A percentile compares a stretch with the other conserved stretches of the same genome.
phyloP scores from a whole-genome alignment of 2,329 filamentous ascomycete species.

The Exophiala lecanii-corni region DNA sequence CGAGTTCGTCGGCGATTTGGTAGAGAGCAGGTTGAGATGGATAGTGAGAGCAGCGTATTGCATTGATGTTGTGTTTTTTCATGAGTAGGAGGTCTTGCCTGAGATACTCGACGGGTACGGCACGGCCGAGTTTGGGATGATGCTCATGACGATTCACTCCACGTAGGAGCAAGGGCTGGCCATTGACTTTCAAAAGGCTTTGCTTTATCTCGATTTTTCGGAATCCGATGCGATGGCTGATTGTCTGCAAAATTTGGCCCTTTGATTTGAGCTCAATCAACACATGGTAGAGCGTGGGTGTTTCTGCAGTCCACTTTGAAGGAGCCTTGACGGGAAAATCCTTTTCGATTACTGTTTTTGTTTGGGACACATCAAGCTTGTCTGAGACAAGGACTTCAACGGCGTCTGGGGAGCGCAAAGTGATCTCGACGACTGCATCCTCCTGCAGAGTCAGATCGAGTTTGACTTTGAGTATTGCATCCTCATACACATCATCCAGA shows the following conservation, averaged over 20 bases:
- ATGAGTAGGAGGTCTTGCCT: slow-evolving; percentile 60
- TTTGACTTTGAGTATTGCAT: slow-evolving; percentile 47
- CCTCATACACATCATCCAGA: slow-evolving; percentile 48
- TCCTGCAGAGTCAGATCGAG: slow-evolving; percentile 42
- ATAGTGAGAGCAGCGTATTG: slow-evolving; percentile 65
- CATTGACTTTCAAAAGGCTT: slow-evolving; percentile 55
- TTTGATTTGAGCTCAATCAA: neutral
- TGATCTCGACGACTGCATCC: slow-evolving; percentile 1
- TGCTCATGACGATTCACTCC: slow-evolving; percentile 69
- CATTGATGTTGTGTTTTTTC: slow-evolving; percentile 68
- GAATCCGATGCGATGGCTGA: slow-evolving; percentile 58
- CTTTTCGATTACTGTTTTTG: neutral
- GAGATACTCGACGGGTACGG: slow-evolving; percentile 60
- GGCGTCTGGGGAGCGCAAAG: neutral
- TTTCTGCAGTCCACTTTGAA: slow-evolving; percentile 63
- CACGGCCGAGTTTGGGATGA: slow-evolving; percentile 58
- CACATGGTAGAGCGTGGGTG: slow-evolving; percentile 53
- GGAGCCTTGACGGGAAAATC: slow-evolving; percentile 46
- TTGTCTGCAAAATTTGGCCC: slow-evolving; percentile 3
- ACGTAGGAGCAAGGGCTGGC: slow-evolving; percentile 55
- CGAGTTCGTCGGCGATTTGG: slow-evolving; percentile 33
- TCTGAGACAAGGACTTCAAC: slow-evolving; percentile 2
- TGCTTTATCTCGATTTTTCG: slow-evolving; percentile 57
- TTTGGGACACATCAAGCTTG: neutral
- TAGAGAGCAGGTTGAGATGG: slow-evolving; percentile 45